Conservation (phyloP, 1,284 basidiomycete genomes). For the Pseudozyma hubeiensis region DNA sequence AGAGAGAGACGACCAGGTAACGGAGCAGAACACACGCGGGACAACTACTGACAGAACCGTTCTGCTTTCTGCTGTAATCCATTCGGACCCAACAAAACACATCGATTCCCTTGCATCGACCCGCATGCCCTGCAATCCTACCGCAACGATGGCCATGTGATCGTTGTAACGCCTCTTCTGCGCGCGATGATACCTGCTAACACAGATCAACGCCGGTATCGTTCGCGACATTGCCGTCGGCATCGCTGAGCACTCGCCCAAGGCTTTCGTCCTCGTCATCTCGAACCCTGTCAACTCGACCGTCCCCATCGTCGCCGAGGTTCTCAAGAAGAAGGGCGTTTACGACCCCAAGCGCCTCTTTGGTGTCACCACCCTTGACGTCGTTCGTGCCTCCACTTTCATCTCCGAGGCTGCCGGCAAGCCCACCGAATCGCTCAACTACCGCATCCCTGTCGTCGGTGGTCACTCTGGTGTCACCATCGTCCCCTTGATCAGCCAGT, state of each 20-base stretch:
- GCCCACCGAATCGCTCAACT: conserved; percentile 73
- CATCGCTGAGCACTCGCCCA: conserved; percentile 85
- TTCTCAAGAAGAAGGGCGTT: conserved; percentile 89
- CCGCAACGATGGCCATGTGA: background rate
- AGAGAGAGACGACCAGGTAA: no score
- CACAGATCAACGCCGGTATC: conserved; percentile 96
- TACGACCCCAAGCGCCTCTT: conserved; percentile 85
- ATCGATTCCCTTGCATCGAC: background rate
- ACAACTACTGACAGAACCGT: no score
- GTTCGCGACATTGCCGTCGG: conserved; percentile 90
- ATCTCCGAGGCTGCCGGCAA: conserved; percentile 82
- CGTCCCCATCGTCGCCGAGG: conserved; percentile 94
- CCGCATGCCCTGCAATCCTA: background rate
- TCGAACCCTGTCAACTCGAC: conserved; percentile 97
- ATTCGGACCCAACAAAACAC: conserved; percentile 9
- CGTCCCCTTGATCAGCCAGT: conserved; percentile 91
- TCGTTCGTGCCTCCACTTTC: conserved; percentile 95
- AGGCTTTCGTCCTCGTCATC: conserved; percentile 94
- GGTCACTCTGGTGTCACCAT: conserved; percentile 97
- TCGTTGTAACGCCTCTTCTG: background rate
- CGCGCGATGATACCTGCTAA: background rate
- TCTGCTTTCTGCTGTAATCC: background rate
- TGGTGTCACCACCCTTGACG: conserved; percentile 97
- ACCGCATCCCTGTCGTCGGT: conserved; percentile 86
- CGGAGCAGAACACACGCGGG: no score